phyloP scores from a whole-genome alignment of 202 grass and related monocot genomes.

The Zizania palustris region DNA sequence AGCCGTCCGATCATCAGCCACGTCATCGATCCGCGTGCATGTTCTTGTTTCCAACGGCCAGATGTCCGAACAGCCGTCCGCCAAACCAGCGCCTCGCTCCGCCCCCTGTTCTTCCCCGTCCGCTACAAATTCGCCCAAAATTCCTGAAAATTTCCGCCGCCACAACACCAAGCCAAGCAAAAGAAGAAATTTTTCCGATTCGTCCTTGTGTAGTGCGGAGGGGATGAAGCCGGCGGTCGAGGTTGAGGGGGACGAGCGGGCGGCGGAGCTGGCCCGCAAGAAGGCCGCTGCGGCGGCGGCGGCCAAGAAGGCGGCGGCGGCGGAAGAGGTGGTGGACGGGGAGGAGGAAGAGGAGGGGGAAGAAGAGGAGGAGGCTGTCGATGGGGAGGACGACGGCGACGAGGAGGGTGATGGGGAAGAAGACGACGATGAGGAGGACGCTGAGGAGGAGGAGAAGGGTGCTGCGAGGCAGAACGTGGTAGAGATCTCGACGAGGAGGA shows the following conservation, averaged over 20 bases:
- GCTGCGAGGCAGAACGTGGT: constrained; percentile 30
- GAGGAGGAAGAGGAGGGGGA: too few species aligned
- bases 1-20: constrained; percentile 49
- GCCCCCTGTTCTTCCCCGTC: constrained; percentile 47
- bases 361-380: constrained; percentile 41
- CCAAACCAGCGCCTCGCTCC: constrained; percentile 37
- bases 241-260: constrained; percentile 45
- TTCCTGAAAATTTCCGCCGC: constrained; percentile 31
- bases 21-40: constrained; percentile 58
- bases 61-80: constrained; percentile 24
- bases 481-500: constrained; percentile 50
- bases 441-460: constrained; percentile 35
- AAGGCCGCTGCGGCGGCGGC: constrained; percentile 44
- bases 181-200: constrained; percentile 13
- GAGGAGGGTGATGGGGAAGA: constrained; percentile 34
- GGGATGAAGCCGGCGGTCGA: constrained; percentile 51
- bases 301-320: constrained; percentile 25
- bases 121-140: constrained; percentile 63
- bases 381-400: constrained; percentile 40
- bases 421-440: constrained; percentile 29
- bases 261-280: constrained; percentile 40
- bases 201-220: background rate
- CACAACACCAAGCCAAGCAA: background rate
- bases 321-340: constrained; percentile 15
- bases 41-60: constrained; percentile 48